A percentile compares a stretch with the other conserved stretches of the same genome.
Conservation (phyloP, 129 eudicot species). For the Apium graveolens region DNA sequence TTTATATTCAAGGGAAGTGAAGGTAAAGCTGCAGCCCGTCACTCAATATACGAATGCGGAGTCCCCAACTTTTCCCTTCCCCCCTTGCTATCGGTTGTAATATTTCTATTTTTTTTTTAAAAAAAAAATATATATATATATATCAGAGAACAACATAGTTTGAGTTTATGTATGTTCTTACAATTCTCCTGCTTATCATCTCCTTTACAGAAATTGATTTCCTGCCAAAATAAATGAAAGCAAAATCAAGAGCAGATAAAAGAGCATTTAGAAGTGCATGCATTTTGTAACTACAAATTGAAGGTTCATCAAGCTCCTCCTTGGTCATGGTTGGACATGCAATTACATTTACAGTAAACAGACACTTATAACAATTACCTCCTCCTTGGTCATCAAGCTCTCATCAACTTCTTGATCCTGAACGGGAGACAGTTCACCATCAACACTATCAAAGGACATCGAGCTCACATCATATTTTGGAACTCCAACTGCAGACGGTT, state of each 20-base stretch:
- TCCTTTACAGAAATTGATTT: constrained; percentile 33
- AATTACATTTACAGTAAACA: not conserved
- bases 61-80: not conserved
- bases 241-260: not conserved
- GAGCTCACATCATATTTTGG: constrained; percentile 17
- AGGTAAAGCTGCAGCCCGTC: not conserved
- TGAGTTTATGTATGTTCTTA: constrained; percentile 15
- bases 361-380: constrained; percentile 2
- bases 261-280: not conserved
- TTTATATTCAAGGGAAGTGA: not conserved
- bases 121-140: too few relatives aligned
- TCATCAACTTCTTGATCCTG: constrained; percentile 16
- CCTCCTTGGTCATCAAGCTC: constrained; percentile 33
- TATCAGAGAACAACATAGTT: not conserved
- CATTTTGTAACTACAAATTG: constrained; percentile 2
- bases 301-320: not conserved
- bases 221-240: constrained; percentile 22
- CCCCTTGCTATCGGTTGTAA: not conserved
- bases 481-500: constrained; percentile 12
- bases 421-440: not conserved
- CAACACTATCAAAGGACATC: not conserved
- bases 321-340: not conserved
- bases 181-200: constrained; percentile 30
- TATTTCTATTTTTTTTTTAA: not conserved
- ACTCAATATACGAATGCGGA: not conserved